These are phyloP conservation scores for Nakataea oryzae DNA, from an alignment of 2,329 filamentous ascomycete species.

Conservation along the genomic window DNA sequence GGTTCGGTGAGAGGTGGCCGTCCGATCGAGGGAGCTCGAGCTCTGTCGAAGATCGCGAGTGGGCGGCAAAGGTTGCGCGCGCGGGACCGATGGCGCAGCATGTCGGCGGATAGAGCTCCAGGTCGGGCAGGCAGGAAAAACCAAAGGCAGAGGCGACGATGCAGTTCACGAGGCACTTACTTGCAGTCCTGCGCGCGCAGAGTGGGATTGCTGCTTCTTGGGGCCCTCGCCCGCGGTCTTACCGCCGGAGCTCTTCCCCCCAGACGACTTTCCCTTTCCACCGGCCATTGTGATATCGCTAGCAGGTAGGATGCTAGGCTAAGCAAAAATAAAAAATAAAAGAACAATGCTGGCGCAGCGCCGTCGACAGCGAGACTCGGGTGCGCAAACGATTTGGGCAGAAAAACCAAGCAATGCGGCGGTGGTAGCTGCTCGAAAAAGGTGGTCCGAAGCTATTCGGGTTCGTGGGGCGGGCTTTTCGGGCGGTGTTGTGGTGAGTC, in stretches of 20 bases:
- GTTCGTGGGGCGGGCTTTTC: slow-evolving; percentile 3
- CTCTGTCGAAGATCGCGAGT: neutral
- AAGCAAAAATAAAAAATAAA: slow-evolving; percentile 1
- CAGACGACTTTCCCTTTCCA: slow-evolving; percentile 87
- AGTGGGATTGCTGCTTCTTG: slow-evolving; percentile 92
- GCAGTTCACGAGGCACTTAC: slow-evolving; percentile 43
- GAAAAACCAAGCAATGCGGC: neutral
- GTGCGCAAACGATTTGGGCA: neutral
- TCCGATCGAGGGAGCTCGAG: neutral
- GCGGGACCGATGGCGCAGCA: neutral
- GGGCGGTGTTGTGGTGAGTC: slow-evolving; percentile 15
- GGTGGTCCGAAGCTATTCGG: neutral
- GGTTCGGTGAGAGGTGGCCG: neutral
- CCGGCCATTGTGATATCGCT: slow-evolving; percentile 49
- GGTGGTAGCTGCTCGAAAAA: slow-evolving; percentile 1
- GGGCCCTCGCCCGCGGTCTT: slow-evolving; percentile 58
- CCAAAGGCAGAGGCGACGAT: slow-evolving; percentile 6
- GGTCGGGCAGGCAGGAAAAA: slow-evolving; percentile 9
- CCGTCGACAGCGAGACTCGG: neutral
- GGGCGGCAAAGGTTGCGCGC: neutral
- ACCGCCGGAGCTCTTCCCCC: slow-evolving; percentile 78
- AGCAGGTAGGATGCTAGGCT: slow-evolving; percentile 9
- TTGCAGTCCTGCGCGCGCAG: slow-evolving; percentile 88
- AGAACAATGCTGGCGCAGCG: neutral
- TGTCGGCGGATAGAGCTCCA: neutral